Evolutionary conservation across 2,329 filamentous ascomycete species (phyloP).

Genomic region (Colletotrichum tanaceti): DNA sequence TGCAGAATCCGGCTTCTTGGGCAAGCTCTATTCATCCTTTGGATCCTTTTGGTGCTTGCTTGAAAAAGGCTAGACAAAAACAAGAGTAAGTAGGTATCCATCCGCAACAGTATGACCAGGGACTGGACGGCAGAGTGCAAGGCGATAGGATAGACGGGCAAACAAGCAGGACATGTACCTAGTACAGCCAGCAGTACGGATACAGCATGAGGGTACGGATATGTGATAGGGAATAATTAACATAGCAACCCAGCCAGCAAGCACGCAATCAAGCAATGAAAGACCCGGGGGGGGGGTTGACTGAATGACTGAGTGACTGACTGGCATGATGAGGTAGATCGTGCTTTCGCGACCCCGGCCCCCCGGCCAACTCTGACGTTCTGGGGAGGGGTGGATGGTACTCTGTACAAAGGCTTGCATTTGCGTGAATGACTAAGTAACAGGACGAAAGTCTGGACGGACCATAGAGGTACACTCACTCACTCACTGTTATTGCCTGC

Average conservation of each 20-base stretch:
- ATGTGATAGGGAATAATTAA: no score
- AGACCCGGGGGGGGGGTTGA: slow-evolving; percentile 13
- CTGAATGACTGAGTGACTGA: no score
- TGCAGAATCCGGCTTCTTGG: slow-evolving; percentile 18
- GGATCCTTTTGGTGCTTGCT: slow-evolving; percentile 14
- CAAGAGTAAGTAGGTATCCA: no score
- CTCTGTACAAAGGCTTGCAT: slow-evolving; percentile 1
- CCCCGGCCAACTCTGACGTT: slow-evolving; percentile 33
- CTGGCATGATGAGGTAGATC: slow-evolving; percentile 18
- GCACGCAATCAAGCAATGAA: neutral
- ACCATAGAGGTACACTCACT: no score
- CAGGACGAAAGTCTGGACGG: slow-evolving; percentile 18
- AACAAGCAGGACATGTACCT: slow-evolving; percentile 14
- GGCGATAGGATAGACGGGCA: slow-evolving; percentile 15
- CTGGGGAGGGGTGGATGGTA: slow-evolving; percentile 28
- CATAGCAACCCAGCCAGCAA: neutral
- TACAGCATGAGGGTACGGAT: neutral
- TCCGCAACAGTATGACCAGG: slow-evolving; percentile 19
- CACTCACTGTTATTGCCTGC: no score
- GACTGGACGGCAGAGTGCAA: slow-evolving; percentile 2
- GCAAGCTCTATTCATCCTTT: slow-evolving; percentile 29
- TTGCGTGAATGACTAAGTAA: slow-evolving; percentile 33
- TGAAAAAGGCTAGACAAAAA: neutral
- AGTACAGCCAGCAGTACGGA: no score
- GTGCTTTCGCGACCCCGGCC: slow-evolving; percentile 30